Base-by-base conservation (phyloP, 345 rosid species). In the Erucastrum elatum region DNA sequence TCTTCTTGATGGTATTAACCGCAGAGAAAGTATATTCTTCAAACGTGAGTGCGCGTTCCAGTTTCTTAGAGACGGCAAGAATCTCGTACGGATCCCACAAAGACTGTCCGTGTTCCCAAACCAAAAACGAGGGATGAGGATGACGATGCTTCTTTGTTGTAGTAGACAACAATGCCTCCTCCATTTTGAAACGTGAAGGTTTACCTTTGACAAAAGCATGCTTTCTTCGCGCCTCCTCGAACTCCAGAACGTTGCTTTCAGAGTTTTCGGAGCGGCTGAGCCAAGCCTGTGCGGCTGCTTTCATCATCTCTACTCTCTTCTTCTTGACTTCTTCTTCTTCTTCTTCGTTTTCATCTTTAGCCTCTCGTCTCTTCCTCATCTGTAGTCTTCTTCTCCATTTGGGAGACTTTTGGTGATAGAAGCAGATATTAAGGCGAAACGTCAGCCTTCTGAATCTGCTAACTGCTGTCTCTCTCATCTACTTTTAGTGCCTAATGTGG, bases 221-320 rank as follows among this genome's bases (percentile, higher is more conserved):
- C 27, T 58, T 82, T 33, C 85, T 82, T 33, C 41, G 75, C 7
- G 91, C 87, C 5, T 90, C 91, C 5, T 90, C 91, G 25, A 83
- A 81, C 79, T 90, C 98, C 29, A 70, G 80, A 73, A 86, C 77
- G 8, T 84, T 46, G n/a, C 76, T 60, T 34, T 70, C 78, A 3
- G 84, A 80, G 63, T 77, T 81, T 46, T 84, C 78, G 1, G 93
- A 87, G 71, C 76, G 91, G 67, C 84, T 80, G 26, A 83, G 86
- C 99, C 98, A 89, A 11, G 98, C 97, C 37, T 92, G 99, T 2
- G 98, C 99, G 25, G 85, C 98, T 0, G 94, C 93, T 81, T 91
- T 93, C 82, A 85, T 87, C 80, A 95, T 77, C 81, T 95, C 93
- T 27, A 87, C 77, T 17, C 86, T 84, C 13, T 76, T 79, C 26